phyloP scores from a whole-genome alignment of 2,329 filamentous ascomycete species.

The Diaporthe australafricana region DNA sequence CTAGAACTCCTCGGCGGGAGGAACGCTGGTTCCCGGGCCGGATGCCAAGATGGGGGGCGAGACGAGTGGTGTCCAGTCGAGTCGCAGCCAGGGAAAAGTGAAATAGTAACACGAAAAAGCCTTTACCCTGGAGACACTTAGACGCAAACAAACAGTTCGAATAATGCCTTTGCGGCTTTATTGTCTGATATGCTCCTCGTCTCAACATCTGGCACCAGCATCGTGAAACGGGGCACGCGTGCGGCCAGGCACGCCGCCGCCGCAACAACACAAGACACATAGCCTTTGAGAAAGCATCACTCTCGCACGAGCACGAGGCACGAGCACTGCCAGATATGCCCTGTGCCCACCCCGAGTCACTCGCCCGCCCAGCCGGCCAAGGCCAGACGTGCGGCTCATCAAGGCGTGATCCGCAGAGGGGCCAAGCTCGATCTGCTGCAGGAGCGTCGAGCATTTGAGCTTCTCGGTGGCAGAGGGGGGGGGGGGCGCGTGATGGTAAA shows the following conservation, averaged over 20 bases:
- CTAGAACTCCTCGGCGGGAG: background rate
- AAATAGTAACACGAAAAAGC: no score
- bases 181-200: background rate
- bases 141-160: background rate
- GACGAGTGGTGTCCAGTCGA: background rate
- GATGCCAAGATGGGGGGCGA: constrained; percentile 1
- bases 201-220: background rate
- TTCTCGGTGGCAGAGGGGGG: background rate
- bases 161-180: background rate
- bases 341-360: background rate
- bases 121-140: no score
- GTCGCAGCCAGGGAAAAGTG: background rate
- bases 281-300: no score
- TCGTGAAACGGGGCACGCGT: background rate
- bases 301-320: background rate
- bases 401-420: constrained; percentile 2
- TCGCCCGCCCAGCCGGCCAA: constrained; percentile 12
- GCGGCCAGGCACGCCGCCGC: background rate
- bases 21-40: background rate
- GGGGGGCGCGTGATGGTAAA: background rate
- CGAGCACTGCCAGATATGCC: background rate
- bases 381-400: background rate
- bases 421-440: constrained; percentile 28
- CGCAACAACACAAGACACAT: no score
- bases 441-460: constrained; percentile 5